A percentile compares a stretch with the other conserved stretches of the same genome.
phyloP scores from a whole-genome alignment of 164 flowering plant species.

The Cinnamomum chago region DNA sequence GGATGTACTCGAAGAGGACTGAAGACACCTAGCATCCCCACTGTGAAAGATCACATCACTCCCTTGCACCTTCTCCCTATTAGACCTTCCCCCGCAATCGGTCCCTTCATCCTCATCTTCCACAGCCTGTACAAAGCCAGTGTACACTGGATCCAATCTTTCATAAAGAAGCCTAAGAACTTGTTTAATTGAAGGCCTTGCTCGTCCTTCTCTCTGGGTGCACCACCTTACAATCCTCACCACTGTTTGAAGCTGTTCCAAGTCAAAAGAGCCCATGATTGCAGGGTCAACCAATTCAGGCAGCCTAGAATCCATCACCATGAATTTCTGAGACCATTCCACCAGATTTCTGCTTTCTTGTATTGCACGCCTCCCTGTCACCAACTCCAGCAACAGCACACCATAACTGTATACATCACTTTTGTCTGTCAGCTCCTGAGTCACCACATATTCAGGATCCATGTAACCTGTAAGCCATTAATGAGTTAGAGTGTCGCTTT shows the following conservation, averaged over 20 bases:
- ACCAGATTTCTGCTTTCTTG: slow-evolving; percentile 81
- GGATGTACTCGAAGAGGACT: slow-evolving; percentile 90
- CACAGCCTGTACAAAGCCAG: slow-evolving; percentile 55
- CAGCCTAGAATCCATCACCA: slow-evolving; percentile 53
- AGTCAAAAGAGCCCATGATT: slow-evolving; percentile 53
- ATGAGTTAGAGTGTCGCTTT: neutral
- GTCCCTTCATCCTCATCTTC: slow-evolving; percentile 66
- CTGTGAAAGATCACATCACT: slow-evolving; percentile 48
- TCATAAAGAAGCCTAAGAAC: slow-evolving; percentile 83
- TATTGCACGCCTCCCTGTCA: slow-evolving; percentile 71
- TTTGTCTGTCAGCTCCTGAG: slow-evolving; percentile 92
- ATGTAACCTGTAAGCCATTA: slow-evolving; percentile 65
- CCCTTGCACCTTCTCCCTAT: slow-evolving; percentile 50
- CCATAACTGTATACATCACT: slow-evolving; percentile 98
- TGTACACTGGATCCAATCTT: slow-evolving; percentile 67
- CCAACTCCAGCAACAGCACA: slow-evolving; percentile 73
- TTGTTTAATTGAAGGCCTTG: slow-evolving; percentile 91
- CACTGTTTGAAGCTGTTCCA: slow-evolving; percentile 70
- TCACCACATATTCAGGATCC: slow-evolving; percentile 93
- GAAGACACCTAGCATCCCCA: slow-evolving; percentile 73
- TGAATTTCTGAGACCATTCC: slow-evolving; percentile 68
- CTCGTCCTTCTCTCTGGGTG: slow-evolving; percentile 76
- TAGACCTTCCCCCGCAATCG: slow-evolving; percentile 37
- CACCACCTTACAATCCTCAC: slow-evolving; percentile 77
- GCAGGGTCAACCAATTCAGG: slow-evolving; percentile 72